These are phyloP conservation scores for Coemansia sp. DNA, from an alignment of 192 early-diverging fungal species.

Conservation along the genomic window DNA sequence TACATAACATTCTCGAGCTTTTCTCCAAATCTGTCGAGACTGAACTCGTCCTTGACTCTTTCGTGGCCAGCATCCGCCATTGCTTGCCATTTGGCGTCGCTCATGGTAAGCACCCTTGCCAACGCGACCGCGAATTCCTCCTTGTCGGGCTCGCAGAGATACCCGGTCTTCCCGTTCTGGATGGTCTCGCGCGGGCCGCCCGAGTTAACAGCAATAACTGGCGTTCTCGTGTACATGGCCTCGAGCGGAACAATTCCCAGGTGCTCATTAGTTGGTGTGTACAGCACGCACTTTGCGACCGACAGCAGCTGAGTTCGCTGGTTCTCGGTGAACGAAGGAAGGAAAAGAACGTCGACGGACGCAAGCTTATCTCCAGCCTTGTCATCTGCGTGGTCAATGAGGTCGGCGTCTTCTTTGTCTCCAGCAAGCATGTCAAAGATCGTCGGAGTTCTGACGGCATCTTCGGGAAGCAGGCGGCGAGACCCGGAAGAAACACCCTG, in stretches of 20 bases:
- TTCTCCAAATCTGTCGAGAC: conserved; percentile 63
- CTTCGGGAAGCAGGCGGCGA: conserved; percentile 20
- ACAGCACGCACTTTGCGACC: conserved; percentile 64
- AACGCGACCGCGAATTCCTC: conserved; percentile 69
- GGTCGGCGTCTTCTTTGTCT: neutral
- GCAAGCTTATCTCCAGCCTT: conserved; percentile 15
- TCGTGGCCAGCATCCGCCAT: conserved; percentile 71
- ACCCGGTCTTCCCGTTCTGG: conserved; percentile 70
- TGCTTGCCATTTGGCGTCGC: conserved; percentile 13
- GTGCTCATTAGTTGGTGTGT: conserved; percentile 93
- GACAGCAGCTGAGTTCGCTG: conserved; percentile 75
- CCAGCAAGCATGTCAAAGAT: conserved; percentile 8
- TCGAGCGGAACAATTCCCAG: conserved; percentile 98
- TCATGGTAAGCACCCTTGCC: conserved; percentile 47
- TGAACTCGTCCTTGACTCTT: conserved; percentile 64
- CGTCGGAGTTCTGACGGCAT: conserved; percentile 12
- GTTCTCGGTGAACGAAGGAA: conserved; percentile 82
- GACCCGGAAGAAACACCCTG: conserved; percentile 4
- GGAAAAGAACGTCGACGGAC: conserved; percentile 71
- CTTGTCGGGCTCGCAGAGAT: conserved; percentile 62
- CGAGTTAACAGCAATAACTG: conserved; percentile 83
- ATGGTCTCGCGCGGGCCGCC: conserved; percentile 88
- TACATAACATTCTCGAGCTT: conserved; percentile 66
- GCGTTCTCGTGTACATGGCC: conserved; percentile 85
- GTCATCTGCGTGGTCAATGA: neutral